Conservation (phyloP, 108 stramenopile genomes). For the Fragilaria crotonensis region DNA sequence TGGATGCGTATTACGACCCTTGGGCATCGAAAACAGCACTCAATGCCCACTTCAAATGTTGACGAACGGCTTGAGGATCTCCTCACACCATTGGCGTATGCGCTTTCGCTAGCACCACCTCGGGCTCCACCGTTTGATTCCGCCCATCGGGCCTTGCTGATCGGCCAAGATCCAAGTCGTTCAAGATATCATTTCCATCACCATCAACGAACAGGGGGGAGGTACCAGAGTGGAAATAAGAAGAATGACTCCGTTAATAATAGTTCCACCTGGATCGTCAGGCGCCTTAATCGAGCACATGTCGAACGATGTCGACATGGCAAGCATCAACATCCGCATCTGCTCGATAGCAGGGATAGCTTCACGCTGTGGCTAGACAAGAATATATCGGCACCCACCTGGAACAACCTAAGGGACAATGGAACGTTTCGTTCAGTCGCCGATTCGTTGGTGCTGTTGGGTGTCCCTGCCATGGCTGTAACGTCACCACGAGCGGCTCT, state of each 20-base stretch:
- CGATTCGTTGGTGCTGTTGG: conserved; percentile 32
- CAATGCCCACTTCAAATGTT: no score
- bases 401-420: conserved; percentile 44
- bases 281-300: conserved; percentile 1
- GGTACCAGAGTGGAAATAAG: conserved; percentile 6
- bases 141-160: conserved; percentile 19
- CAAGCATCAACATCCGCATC: conserved; percentile 6
- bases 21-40: no score
- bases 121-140: conserved; percentile 42
- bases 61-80: conserved; percentile 15
- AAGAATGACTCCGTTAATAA: conserved; percentile 2
- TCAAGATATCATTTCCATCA: no score
- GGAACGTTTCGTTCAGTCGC: conserved; percentile 48
- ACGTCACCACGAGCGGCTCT: conserved; percentile 24
- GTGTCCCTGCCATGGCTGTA: conserved; percentile 33
- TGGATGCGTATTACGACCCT: no score
- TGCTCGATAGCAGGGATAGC: conserved; percentile 4
- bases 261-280: conserved; percentile 14
- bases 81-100: conserved; percentile 41
- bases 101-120: conserved; percentile 52
- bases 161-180: conserved; percentile 9
- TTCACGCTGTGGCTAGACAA: conserved; percentile 3
- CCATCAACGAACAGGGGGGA: no score
- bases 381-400: neutral
- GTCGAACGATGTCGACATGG: conserved; percentile 2